Evolutionary conservation across 495 filamentous ascomycete genomes (phyloP).

Genomic region (Lophiotrema nucula): DNA sequence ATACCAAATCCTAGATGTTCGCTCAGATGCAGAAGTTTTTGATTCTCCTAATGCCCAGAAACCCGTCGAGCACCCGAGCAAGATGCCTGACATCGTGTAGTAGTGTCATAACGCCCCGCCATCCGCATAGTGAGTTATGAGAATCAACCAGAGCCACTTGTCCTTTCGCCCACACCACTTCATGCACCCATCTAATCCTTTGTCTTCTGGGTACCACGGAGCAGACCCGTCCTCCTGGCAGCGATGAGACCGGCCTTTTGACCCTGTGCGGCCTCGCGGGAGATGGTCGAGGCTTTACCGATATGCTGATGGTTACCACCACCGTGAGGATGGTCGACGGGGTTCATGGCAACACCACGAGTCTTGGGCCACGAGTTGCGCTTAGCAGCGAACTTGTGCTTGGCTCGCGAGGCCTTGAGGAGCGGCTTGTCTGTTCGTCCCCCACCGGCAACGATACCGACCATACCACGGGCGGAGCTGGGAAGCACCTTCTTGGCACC

Average conservation of each 20-base stretch:
- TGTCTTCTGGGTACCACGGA: conserved; percentile 98
- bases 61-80: conserved; percentile 17
- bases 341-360: conserved; percentile 99
- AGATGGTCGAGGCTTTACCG: conserved; percentile 99
- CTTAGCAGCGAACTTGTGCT: conserved; percentile 85
- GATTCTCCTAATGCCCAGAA: conserved; percentile 13
- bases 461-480: conserved; percentile 91
- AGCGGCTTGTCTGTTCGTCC: conserved; percentile 99
- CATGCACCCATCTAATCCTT: conserved; percentile 67
- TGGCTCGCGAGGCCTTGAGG: conserved; percentile 54
- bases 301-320: conserved; percentile 99
- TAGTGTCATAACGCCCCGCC: conserved; percentile 31
- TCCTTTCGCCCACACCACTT: background rate
- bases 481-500: conserved; percentile 99
- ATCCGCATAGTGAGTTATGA: conserved; percentile 31
- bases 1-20: too few relatives aligned
- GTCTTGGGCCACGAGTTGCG: conserved; percentile 99
- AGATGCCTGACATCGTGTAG: conserved; percentile 15
- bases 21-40: conserved; percentile 11
- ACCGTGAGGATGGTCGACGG: conserved; percentile 99
- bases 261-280: conserved; percentile 92
- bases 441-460: conserved; percentile 98
- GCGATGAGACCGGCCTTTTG: conserved; percentile 99
- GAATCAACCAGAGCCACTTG: conserved; percentile 18
- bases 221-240: conserved; percentile 95